A percentile compares a stretch with the other conserved stretches of the same genome.
phyloP scores from a whole-genome alignment of 2,329 filamentous ascomycete genomes.

The Thelonectria blattea region DNA sequence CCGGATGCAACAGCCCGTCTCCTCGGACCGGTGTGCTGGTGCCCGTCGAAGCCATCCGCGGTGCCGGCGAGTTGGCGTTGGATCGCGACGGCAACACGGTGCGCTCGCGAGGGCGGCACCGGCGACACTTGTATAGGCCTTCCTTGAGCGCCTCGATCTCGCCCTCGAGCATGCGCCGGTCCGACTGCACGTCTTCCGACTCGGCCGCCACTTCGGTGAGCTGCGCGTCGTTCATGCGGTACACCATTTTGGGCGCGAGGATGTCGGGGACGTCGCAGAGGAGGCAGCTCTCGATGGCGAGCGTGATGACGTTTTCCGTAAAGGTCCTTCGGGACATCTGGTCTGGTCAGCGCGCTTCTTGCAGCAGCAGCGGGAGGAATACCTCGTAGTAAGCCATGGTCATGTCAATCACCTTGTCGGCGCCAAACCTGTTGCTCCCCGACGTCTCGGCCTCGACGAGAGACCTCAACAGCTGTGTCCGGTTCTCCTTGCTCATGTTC shows the following conservation, averaged over 20 bases:
- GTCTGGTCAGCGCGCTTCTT: neutral
- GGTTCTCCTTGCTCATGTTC: neutral
- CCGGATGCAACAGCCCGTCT: neutral
- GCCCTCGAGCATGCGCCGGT: neutral
- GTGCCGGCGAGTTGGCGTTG: neutral
- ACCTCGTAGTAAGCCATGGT: slow-evolving; percentile 54
- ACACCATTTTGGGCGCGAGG: slow-evolving; percentile 46
- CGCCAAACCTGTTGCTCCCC: slow-evolving; percentile 42
- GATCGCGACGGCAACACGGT: neutral
- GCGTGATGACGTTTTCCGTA: slow-evolving; percentile 54
- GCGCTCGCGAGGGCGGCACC: neutral
- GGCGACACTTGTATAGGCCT: neutral
- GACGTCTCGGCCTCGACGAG: slow-evolving; percentile 21
- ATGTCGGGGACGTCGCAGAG: slow-evolving; percentile 49
- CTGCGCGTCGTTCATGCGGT: slow-evolving; percentile 18
- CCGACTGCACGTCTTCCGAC: slow-evolving; percentile 9
- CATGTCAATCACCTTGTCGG: slow-evolving; percentile 50
- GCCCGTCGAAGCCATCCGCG: neutral
- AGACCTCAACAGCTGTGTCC: slow-evolving; percentile 11
- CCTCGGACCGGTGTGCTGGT: neutral
- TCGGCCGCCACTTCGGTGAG: slow-evolving; percentile 22
- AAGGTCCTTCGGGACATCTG: slow-evolving; percentile 53
- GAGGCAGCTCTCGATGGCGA: slow-evolving; percentile 57
- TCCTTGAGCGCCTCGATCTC: neutral
- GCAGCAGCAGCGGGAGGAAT: neutral